Base-by-base conservation (phyloP, 2,329 filamentous ascomycete genomes). In the Herpotrichia juniperi region DNA sequence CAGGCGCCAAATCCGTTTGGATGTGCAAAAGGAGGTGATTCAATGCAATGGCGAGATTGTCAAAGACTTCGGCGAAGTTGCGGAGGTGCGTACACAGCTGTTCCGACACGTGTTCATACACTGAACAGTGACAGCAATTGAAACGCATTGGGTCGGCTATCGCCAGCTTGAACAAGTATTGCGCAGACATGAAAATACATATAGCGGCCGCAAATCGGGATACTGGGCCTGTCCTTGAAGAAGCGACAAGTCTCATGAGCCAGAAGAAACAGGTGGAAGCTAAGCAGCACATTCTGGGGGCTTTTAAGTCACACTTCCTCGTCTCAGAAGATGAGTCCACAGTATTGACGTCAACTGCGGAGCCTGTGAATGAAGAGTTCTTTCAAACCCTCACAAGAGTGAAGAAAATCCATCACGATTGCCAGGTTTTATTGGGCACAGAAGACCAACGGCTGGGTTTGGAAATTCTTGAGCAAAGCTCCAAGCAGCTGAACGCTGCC, bases 1-100 rank as follows among this genome's bases (percentile, higher is more conserved):
- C 2, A 84, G 94, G 46, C 86, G 93, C 5, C 87, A 90, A 52
- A 76, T 97, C 14, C 86, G 93, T 14, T 76, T 96, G 1, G 87
- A 96, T 68, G 81, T 96, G 1, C 92, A 97, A 70, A 93, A 89
- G 71, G 93, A 97, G 68, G 90, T 97, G 31, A 93, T 97, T 50
- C 86, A 93, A 59, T 92, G 89, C 75, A 97, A 97, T 84, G 92
- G 90, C 44, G 86, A 91, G 58, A 90, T 97, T 57, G 86, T 97
- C 52, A 81, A 85, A 48, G 91, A 96, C 69, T 97, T 97, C 75
- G 91, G 92, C 30, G 83, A 87, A 49, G 91, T 99, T 58, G 91
- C 93, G 25, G 90, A 96, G 82, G 90, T 93, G 55, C 21, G 65
- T 67, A 40, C 14, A 39, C 16, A 37, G 9, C 17, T 42, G 16